phyloP scores from a whole-genome alignment of 306 rosid species.

The Datisca glomerata region DNA sequence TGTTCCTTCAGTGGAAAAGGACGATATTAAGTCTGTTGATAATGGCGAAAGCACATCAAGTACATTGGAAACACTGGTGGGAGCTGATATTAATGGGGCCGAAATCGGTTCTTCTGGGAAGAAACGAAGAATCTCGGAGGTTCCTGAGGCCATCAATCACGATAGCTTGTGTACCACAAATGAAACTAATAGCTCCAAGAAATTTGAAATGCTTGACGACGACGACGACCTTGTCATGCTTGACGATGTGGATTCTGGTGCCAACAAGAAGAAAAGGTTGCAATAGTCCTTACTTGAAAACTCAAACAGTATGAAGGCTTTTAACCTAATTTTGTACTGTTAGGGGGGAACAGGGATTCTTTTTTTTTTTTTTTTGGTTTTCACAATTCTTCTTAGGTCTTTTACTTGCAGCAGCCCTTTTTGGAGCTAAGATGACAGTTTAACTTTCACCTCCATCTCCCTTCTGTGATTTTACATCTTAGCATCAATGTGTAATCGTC shows the following conservation, averaged over 20 bases:
- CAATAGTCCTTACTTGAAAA: conserved; percentile 26
- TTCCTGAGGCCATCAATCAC: conserved; percentile 10
- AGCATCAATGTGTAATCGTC: too few species aligned
- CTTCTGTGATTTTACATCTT: too few species aligned
- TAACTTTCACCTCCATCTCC: too few species aligned
- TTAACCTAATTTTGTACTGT: conserved; percentile 53
- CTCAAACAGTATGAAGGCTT: conserved; percentile 7
- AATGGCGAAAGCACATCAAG: conserved; percentile 51
- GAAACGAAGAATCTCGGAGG: conserved; percentile 57
- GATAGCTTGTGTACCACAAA: conserved; percentile 15
- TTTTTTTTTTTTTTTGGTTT: conserved; percentile 56
- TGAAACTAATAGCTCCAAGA: conserved; percentile 23
- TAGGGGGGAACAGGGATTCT: conserved; percentile 56
- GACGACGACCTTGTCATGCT: conserved; percentile 64
- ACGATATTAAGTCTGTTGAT: conserved; percentile 31
- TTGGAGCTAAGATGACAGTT: too few species aligned
- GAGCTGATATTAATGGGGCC: conserved; percentile 22
- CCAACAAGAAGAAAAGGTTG: conserved; percentile 53
- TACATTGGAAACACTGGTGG: conserved; percentile 21
- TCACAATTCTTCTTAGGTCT: conserved; percentile 33
- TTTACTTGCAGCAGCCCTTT: too few species aligned
- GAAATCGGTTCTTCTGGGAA: conserved; percentile 18
- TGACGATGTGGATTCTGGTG: conserved; percentile 31
- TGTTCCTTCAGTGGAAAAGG: conserved; percentile 35
- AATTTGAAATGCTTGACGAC: conserved; percentile 52